These are phyloP conservation scores for Chrysochromulina parva DNA, from an alignment of 78 protist species.

Conservation along the genomic window DNA sequence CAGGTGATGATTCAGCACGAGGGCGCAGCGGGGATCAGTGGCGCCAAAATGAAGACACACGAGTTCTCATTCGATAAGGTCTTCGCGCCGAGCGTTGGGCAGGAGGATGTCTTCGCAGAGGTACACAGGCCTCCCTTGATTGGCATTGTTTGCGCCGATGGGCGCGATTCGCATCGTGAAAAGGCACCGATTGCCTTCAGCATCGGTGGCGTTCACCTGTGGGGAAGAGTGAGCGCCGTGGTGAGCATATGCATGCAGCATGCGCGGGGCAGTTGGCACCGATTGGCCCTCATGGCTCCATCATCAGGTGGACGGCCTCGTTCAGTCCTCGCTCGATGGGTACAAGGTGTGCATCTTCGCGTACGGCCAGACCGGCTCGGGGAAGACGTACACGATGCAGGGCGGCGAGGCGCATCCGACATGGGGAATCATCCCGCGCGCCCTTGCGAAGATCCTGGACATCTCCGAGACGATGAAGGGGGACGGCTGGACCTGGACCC, in stretches of 20 bases:
- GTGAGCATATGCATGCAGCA: too few relatives aligned
- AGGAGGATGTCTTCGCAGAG: slow-evolving; percentile 61
- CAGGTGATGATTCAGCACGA: too few relatives aligned
- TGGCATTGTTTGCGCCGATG: too few relatives aligned
- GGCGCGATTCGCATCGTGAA: too few relatives aligned
- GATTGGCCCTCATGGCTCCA: too few relatives aligned
- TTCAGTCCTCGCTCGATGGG: slow-evolving; percentile 12
- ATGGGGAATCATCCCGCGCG: slow-evolving; percentile 29
- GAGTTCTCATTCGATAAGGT: slow-evolving; percentile 56
- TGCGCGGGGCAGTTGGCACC: too few relatives aligned
- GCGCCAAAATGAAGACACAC: too few relatives aligned
- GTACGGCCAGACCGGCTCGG: slow-evolving; percentile 56
- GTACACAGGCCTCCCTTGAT: neutral
- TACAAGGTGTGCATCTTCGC: slow-evolving; percentile 52
- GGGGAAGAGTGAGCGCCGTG: too few relatives aligned
- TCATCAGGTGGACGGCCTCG: neutral
- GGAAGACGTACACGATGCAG: slow-evolving; percentile 64
- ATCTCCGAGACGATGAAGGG: neutral
- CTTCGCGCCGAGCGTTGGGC: slow-evolving; percentile 45
- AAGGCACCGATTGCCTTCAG: too few relatives aligned
- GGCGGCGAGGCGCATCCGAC: neutral
- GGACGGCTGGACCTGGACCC: neutral
- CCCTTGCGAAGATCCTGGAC: slow-evolving; percentile 36
- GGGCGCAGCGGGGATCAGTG: too few relatives aligned
- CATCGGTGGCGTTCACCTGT: too few relatives aligned